Base-by-base conservation (phyloP, 805 yeast species). In the Yamadazyma endophytica region DNA sequence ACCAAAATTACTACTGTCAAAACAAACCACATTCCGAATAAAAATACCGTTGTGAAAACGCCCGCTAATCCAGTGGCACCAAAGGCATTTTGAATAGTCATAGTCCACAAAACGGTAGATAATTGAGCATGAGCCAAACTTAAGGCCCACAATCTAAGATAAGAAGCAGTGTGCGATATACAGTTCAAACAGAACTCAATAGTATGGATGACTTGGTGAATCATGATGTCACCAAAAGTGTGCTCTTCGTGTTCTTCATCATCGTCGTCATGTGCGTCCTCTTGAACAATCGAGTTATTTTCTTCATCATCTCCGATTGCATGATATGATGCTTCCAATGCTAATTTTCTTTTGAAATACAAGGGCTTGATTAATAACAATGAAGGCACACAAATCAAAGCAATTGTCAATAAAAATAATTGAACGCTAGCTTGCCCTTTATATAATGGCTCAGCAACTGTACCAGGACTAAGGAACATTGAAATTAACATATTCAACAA, bases 161-260 rank as follows among this genome's bases (percentile, higher is more conserved):
- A 90, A 0, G 97, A 90, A 1, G 98, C 98, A 2, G 98, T 90
- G 58, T 90, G 98, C n/a, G 96, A 86, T 19, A 90, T 96, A 68
- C 96, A 85, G 61, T 92, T 92, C 53, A 90, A 72, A 54, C 98
- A 90, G 64, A 92, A 90, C 68, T 90, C 98, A 54, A 90, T 90
- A 8, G 98, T 92, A 59, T 92, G 97, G 47, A 90, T 90, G 15
- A 90, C 95, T 62, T 90, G 98, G 59, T 90, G 96, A 47, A 90
- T 90, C 81, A 90, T 82, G 20, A 92, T 77, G 50, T 90, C 98
- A 28, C 97, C 97, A 54, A 90, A 85, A 39, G 80, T 74, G 49
- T 79, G 81, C 26, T 63, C 79, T 22, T 67, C 75, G 42, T 70
- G 71, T 27, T 64, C 77, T 32, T 64, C 76, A 24, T 64, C 76